Evolutionary conservation across 768 basidiomycete species (phyloP), one percentile per base, ranked within the genome.

Genomic region (Exsudoporus frostii): DNA sequence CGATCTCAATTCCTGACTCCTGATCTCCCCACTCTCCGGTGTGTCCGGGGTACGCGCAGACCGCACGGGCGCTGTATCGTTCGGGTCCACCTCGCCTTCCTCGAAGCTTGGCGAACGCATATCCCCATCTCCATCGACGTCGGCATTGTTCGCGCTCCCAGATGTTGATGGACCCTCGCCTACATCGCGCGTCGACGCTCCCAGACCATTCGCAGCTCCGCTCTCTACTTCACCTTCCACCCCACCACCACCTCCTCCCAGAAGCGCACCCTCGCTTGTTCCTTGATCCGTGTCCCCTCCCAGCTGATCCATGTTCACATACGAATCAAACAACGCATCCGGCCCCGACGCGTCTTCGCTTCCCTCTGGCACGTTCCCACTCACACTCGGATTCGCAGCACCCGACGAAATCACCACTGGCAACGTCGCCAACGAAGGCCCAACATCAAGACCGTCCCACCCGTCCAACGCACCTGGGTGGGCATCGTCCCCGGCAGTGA

Each of bases 311-410:
- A 65, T 51, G 22, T 67, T 62, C 37, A 67, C 24, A 46, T 56
- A 67, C 41, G 65, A 65, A 34, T 62, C 52, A 9, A 65, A 57
- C 30, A 65, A 30, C 17, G 47, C 25, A 11, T 66, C 65, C 2
- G 40, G 27, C 11, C 29, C 58, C 14, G 20, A 9, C 24, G 2
- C 30, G 27, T 51, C 57, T 27, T 50, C 64, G 17, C 1, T 32
- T 1, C 25, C 22, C 9, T 40, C 63, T 11, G 41, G 47, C 5
- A 20, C 44, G 15, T 7, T 32, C 32, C 32, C 4, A 27, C 13
- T 25, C 11, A 17, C 42, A n/a, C 3, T 22, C 34, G 30, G 7
- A 13, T 25, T 33, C 7, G 24, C 40, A 20, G 5, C 29, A 2
- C 7, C 30, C 7, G 59, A 39, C 14, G 47, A 19, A 14, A 15